Conservation (phyloP, 2,329 filamentous ascomycete species). For the Pestalotiopsis sp. region DNA sequence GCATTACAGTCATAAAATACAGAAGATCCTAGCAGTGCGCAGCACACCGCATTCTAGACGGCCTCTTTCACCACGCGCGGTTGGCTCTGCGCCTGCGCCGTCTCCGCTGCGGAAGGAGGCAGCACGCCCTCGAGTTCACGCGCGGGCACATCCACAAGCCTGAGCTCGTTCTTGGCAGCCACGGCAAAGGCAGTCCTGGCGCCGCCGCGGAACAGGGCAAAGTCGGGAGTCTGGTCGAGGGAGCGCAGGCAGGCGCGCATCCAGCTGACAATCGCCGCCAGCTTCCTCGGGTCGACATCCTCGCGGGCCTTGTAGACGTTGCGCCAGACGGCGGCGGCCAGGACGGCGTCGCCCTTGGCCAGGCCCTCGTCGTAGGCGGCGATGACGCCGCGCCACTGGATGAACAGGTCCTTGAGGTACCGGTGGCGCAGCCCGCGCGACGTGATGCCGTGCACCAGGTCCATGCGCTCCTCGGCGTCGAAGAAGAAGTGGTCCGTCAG, state of each 20-base stretch:
- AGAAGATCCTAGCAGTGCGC: background rate
- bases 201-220: slow-evolving; percentile 30
- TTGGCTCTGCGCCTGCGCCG: background rate
- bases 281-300: slow-evolving; percentile 48
- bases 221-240: slow-evolving; percentile 51
- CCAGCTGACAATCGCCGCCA: slow-evolving; percentile 58
- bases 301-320: slow-evolving; percentile 79
- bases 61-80: slow-evolving; percentile 1
- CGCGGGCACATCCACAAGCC: slow-evolving; percentile 40
- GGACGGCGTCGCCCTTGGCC: slow-evolving; percentile 71
- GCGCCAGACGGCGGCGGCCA: slow-evolving; percentile 85
- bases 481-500: slow-evolving; percentile 95
- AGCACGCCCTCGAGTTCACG: slow-evolving; percentile 37
- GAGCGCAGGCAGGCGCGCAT: slow-evolving; percentile 49
- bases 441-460: slow-evolving; percentile 71
- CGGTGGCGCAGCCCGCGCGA: slow-evolving; percentile 60
- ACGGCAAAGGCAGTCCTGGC: slow-evolving; percentile 43
- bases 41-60: background rate
- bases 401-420: slow-evolving; percentile 83
- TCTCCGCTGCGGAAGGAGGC: slow-evolving; percentile 13
- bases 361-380: slow-evolving; percentile 84
- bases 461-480: slow-evolving; percentile 82
- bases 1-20: slow-evolving; percentile 1
- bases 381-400: slow-evolving; percentile 87
- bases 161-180: slow-evolving; percentile 36